Evolutionary conservation across 257 asterid species (phyloP), one percentile per base, ranked within the genome.

Genomic region (Fraxinus cuspidata): DNA sequence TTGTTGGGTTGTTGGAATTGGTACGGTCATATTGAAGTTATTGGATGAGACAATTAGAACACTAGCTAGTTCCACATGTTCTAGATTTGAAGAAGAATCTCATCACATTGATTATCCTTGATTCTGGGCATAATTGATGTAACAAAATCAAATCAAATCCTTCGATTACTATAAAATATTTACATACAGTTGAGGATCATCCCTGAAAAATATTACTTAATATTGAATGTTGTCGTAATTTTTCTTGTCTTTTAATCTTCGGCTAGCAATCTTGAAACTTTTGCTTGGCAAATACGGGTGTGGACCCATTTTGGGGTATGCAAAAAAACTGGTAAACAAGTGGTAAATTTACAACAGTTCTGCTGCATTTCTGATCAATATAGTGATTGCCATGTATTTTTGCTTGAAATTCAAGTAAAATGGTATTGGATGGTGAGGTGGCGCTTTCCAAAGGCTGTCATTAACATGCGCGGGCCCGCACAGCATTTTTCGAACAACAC

Each of bases 251-350:
- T 84, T 72, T 72, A 84, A 81, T 81, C 83, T 76, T 74, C 9
- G 79, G 74, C 67, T 74, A 81, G 23, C 31, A 60, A 21, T 60
- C 16, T 21, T 67, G 68, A 66, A 78, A 81, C 23, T 38, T 77
- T 85, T 83, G 89, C 89, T 89, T 86, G 58, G 76, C 64, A 64
- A 37, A 88, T 80, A 90, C 77, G 88, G 71, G 74, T 71, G 89
- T 90, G 85, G 89, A 86, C 44, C 91, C 90, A 79, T 56, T 79
- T 83, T 78, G 81, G 85, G 86, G 89, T 86, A 85, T 75, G 75
- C 28, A 81, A 76, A 80, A 79, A 81, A 78, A 70, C 76, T 68
- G 79, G 76, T 42, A 80, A 35, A 77, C 82, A 71, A 63, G 76
- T 73, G 80, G 76, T 82, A 80, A 81, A 82, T 76, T 67, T 85